A percentile compares a stretch with the other conserved stretches of the same genome.
phyloP scores from a whole-genome alignment of 2,329 filamentous ascomycete species.

The Diaporthe velutina region DNA sequence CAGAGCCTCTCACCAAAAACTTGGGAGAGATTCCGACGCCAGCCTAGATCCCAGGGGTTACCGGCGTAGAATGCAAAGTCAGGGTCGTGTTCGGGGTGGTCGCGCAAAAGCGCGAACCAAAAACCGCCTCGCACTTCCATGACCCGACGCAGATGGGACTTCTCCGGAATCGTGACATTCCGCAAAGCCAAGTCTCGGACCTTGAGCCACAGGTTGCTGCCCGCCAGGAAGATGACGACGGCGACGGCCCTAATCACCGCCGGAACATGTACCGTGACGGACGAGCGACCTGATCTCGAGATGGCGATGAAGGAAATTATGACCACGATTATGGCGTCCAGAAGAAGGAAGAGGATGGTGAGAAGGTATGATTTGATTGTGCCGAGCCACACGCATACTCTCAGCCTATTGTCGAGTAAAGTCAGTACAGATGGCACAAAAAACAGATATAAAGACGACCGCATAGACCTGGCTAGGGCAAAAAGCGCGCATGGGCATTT shows the following conservation, averaged over 20 bases:
- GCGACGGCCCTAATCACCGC: slow-evolving; percentile 22
- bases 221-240: slow-evolving; percentile 24
- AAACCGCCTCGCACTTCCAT: slow-evolving; percentile 8
- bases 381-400: slow-evolving; percentile 31
- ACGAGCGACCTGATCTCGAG: not conserved
- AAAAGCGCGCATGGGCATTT: no score
- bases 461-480: no score
- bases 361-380: slow-evolving; percentile 37
- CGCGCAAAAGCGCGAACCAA: slow-evolving; percentile 33
- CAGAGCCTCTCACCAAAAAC: slow-evolving; percentile 34
- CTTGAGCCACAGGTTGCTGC: slow-evolving; percentile 19
- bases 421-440: no score
- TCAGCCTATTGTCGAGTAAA: no score
- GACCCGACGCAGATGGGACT: not conserved
- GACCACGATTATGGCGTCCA: slow-evolving; percentile 31
- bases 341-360: slow-evolving; percentile 24
- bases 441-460: no score
- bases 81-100: not conserved
- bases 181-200: slow-evolving; percentile 16
- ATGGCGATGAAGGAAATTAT: slow-evolving; percentile 22
- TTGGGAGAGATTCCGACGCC: slow-evolving; percentile 32
- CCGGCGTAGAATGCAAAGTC: not conserved
- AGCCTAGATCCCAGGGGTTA: slow-evolving; percentile 35
- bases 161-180: slow-evolving; percentile 34
- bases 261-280: not conserved